Base-by-base conservation (phyloP, 2,329 filamentous ascomycete genomes). In the Sporothrix dimorphospora region DNA sequence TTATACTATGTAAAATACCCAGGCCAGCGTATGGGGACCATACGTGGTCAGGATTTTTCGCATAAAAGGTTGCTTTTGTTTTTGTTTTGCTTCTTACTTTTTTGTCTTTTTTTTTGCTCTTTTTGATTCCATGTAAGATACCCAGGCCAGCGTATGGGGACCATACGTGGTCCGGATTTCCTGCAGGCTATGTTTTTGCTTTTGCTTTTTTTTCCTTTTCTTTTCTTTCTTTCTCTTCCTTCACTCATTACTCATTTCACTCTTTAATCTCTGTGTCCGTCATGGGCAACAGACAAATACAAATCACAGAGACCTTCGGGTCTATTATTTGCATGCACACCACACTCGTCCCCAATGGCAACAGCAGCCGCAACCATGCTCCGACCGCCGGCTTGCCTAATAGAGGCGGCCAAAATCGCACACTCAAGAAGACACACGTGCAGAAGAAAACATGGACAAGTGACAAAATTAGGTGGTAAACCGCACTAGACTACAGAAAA, bases 101-200 rank as follows among this genome's bases (percentile, higher is more conserved):
- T 30, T 21, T 67, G 3, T 19, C 21, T n/a, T 49, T 47, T 42
- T 30, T 51, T 51, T 11, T 38, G 11, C 19, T 14, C 1, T 51
- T 47, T 34, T 7, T 68, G 7, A 30, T 61, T 16, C 27, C 38
- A 59, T 61, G 30, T 68, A 49, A 63, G 53, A 72, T 72, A 70
- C 55, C 67, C 55, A 70, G 66, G 57, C 68, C 71, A 70, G 67
- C 67, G 71, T 69, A 72, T 72, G 71, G 71, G 71, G 71, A 70
- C 67, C 71, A 72, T 70, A 59, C 71, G 66, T 72, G 67, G 66
- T 69, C 55, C 42, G 66, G 57, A 69, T 55, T 69, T 34, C 63
- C 69, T 47, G 45, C 53, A 51, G 55, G 61, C 42, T 40, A 70
- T 53, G 55, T 69, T 68, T 45, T 63, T 12, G 8, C 2, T 65